Conservation (phyloP, 306 rosid genomes). For the Dryas drummondii region DNA sequence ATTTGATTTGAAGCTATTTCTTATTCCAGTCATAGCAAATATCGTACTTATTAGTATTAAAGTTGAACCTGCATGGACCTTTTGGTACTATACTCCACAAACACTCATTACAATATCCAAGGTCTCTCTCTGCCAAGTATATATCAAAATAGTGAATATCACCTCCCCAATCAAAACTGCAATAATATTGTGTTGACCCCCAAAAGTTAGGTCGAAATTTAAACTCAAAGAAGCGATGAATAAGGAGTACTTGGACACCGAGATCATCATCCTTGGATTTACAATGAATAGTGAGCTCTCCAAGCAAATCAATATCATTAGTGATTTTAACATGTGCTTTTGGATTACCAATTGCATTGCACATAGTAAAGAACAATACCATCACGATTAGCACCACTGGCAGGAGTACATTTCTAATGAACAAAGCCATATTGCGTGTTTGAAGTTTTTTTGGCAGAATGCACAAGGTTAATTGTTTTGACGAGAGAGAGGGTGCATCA, state of each 20-base stretch:
- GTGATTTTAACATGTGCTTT: not conserved
- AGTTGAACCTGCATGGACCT: not conserved
- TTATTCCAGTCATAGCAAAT: not conserved
- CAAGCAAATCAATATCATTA: not conserved
- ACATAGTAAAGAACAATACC: not conserved
- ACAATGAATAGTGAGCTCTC: not conserved
- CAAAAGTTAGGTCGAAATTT: not conserved
- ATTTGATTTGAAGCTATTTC: too few species aligned
- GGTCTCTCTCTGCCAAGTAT: not conserved
- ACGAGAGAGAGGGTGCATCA: too few species aligned
- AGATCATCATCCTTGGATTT: conserved; percentile 17
- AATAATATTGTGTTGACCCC: not conserved
- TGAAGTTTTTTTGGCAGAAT: too few species aligned
- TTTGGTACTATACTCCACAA: not conserved
- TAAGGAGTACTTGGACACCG: not conserved
- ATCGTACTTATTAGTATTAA: not conserved
- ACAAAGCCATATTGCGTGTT: too few species aligned
- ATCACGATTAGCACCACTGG: not conserved
- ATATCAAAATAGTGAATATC: not conserved
- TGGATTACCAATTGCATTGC: not conserved
- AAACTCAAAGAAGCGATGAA: too few species aligned
- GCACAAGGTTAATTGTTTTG: too few species aligned
- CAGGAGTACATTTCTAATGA: too few species aligned
- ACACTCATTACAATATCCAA: not conserved
- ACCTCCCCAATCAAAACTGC: not conserved